A percentile compares a stretch with the other conserved stretches of the same genome.
Evolutionary conservation across 2,329 filamentous ascomycete species (phyloP).

Genomic region (Aspergillus fijiensis): DNA sequence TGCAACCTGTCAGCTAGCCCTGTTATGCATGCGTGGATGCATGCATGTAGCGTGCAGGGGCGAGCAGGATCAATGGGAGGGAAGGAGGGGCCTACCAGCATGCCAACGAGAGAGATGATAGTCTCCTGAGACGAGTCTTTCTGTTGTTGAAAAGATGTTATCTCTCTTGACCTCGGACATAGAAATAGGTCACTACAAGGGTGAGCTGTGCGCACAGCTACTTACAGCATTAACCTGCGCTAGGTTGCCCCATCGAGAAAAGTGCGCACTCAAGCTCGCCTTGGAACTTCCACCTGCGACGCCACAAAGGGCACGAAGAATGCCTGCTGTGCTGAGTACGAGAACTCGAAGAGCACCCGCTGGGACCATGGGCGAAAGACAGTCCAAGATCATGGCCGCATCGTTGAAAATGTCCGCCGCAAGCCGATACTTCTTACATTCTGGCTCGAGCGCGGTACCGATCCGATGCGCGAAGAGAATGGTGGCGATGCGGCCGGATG

Average conservation of each 20-base stretch:
- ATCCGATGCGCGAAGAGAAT: conserved; percentile 82
- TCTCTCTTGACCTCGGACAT: background rate
- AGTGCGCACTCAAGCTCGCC: conserved; percentile 86
- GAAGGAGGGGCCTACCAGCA: conserved; percentile 57
- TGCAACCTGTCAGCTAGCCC: background rate
- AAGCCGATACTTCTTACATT: conserved; percentile 87
- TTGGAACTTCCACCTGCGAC: conserved; percentile 89
- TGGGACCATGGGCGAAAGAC: conserved; percentile 72
- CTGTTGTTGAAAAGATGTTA: conserved; percentile 28
- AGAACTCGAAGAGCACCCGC: conserved; percentile 54
- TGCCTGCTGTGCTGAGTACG: conserved; percentile 60
- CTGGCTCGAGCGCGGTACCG: conserved; percentile 79
- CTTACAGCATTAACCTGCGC: conserved; percentile 81
- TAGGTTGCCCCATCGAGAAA: conserved; percentile 81
- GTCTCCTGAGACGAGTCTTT: conserved; percentile 96
- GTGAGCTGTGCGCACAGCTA: background rate
- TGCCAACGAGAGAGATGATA: conserved; percentile 81
- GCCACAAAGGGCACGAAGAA: conserved; percentile 72
- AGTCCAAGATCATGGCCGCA: conserved; percentile 79
- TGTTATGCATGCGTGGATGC: conserved; percentile 1
- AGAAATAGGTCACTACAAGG: background rate
- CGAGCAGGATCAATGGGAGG: conserved; percentile 1
- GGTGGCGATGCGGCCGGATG: conserved; percentile 76
- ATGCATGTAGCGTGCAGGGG: background rate
- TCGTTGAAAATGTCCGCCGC: conserved; percentile 89